Percentiles rank a stretch among this genome's conserved stretches.
These are phyloP conservation scores for Trichophyton benhamiae DNA, from an alignment of 2,329 filamentous ascomycete species.

Conservation along the genomic window DNA sequence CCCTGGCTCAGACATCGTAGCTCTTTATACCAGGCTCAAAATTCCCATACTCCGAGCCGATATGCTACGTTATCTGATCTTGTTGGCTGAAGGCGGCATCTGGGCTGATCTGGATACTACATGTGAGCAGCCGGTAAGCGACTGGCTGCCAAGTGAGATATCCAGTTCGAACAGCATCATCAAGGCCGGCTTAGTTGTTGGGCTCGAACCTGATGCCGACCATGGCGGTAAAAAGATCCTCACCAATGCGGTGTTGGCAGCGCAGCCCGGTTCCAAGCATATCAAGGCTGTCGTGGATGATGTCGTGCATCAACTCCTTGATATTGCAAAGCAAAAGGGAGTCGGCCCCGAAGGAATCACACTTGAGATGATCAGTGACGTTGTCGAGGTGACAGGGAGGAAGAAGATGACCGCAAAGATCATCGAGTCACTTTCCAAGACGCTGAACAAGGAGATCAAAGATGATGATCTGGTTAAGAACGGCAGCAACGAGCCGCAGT, in stretches of 20 bases:
- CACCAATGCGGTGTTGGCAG: slow-evolving; percentile 18
- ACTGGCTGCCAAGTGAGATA: slow-evolving; percentile 29
- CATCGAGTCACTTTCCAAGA: slow-evolving; percentile 13
- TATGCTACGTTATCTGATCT: slow-evolving; percentile 33
- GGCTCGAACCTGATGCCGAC: slow-evolving; percentile 27
- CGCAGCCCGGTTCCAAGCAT: slow-evolving; percentile 14
- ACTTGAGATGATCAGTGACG: slow-evolving; percentile 19
- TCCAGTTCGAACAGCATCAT: slow-evolving; percentile 8
- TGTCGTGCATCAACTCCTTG: slow-evolving; percentile 13
- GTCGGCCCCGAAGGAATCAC: slow-evolving; percentile 14
- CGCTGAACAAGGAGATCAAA: slow-evolving; percentile 14
- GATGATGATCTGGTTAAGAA: slow-evolving; percentile 16
- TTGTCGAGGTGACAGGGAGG: slow-evolving; percentile 20
- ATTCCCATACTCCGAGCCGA: slow-evolving; percentile 33
- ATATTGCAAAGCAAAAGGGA: slow-evolving; percentile 13
- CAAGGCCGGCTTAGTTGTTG: slow-evolving; percentile 25
- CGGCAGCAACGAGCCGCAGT: slow-evolving; percentile 16
- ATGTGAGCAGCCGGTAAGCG: slow-evolving; percentile 23
- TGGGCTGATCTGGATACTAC: slow-evolving; percentile 32
- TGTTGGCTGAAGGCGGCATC: slow-evolving; percentile 31
- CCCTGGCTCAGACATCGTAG: slow-evolving; percentile 27
- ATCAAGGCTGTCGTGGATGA: slow-evolving; percentile 15
- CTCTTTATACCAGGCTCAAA: slow-evolving; percentile 23
- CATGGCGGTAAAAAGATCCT: slow-evolving; percentile 12
- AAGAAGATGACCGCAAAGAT: slow-evolving; percentile 20